phyloP scores from a whole-genome alignment of 495 filamentous ascomycete species.

The Penicillium daleae region DNA sequence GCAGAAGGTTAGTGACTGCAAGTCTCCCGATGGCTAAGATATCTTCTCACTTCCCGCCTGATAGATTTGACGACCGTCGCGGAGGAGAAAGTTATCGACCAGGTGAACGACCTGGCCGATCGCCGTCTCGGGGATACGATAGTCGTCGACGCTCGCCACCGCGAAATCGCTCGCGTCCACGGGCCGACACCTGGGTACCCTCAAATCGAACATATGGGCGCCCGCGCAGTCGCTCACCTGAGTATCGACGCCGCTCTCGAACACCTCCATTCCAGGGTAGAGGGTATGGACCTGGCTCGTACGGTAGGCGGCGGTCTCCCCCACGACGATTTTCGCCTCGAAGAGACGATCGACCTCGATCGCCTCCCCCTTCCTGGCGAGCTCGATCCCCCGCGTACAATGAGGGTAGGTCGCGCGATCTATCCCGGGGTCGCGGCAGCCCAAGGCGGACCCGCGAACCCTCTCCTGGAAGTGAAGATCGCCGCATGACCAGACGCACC shows the following conservation, averaged over 20 bases:
- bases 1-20: conserved; percentile 43
- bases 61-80: conserved; percentile 58
- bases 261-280: conserved; percentile 49
- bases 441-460: conserved; percentile 40
- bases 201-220: conserved; percentile 41
- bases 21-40: background rate
- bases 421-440: conserved; percentile 38
- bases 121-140: conserved; percentile 43
- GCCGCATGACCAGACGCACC: conserved; percentile 32
- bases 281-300: conserved; percentile 37
- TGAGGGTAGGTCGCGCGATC: conserved; percentile 39
- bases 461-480: conserved; percentile 35
- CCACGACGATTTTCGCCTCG: conserved; percentile 42
- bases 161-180: conserved; percentile 45
- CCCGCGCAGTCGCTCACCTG: conserved; percentile 48
- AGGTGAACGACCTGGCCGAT: conserved; percentile 40
- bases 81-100: conserved; percentile 60
- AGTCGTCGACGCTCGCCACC: conserved; percentile 46
- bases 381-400: conserved; percentile 48
- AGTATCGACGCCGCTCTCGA: conserved; percentile 50
- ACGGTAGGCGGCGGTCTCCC: conserved; percentile 45
- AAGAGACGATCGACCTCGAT: conserved; percentile 49
- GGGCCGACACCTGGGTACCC: conserved; percentile 55
- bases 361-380: conserved; percentile 46
- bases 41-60: conserved; percentile 7